A percentile compares a stretch with the other conserved stretches of the same genome.
Conservation (phyloP, 352 stramenopile species). For the Globisporangium viniferum region DNA sequence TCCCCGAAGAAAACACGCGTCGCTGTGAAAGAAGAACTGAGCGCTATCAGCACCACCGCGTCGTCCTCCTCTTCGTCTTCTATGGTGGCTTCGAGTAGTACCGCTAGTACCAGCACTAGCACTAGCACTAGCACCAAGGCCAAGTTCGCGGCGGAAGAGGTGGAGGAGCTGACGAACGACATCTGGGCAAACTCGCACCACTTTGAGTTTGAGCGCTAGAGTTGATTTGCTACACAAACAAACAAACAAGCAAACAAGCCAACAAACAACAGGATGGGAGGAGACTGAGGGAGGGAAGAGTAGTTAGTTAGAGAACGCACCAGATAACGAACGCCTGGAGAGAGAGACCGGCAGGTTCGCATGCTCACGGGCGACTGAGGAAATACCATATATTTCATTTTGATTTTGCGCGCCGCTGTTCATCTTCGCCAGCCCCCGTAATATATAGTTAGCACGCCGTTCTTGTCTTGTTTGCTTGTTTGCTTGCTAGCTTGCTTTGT, state of each 20-base stretch:
- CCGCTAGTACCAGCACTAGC: not conserved
- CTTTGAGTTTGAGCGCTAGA: slow-evolving; percentile 57
- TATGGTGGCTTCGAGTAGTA: not conserved
- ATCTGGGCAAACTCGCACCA: slow-evolving; percentile 82
- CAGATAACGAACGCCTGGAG: not conserved
- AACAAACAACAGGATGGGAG: not conserved
- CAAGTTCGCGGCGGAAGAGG: slow-evolving; percentile 39
- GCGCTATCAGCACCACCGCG: not conserved
- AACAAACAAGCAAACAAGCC: not conserved
- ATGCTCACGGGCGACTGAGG: not conserved
- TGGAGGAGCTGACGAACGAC: slow-evolving; percentile 68
- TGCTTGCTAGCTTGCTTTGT: slow-evolving; percentile 4
- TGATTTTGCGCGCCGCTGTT: not conserved
- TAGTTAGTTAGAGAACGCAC: not conserved
- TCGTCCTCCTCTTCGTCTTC: not conserved
- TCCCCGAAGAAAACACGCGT: slow-evolving; percentile 17
- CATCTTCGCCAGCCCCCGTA: not conserved
- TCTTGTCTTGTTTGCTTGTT: slow-evolving; percentile 1
- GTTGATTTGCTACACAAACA: not conserved
- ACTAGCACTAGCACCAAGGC: slow-evolving; percentile 11
- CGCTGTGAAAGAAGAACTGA: not conserved
- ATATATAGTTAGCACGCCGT: not conserved
- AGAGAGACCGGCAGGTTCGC: not conserved
- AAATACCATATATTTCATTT: slow-evolving; percentile 1
- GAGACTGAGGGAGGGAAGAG: not conserved